Percentiles rank a stretch among this genome's conserved stretches.
Evolutionary conservation across 2,329 filamentous ascomycete genomes (phyloP).

Genomic region (Venturia nashicola): DNA sequence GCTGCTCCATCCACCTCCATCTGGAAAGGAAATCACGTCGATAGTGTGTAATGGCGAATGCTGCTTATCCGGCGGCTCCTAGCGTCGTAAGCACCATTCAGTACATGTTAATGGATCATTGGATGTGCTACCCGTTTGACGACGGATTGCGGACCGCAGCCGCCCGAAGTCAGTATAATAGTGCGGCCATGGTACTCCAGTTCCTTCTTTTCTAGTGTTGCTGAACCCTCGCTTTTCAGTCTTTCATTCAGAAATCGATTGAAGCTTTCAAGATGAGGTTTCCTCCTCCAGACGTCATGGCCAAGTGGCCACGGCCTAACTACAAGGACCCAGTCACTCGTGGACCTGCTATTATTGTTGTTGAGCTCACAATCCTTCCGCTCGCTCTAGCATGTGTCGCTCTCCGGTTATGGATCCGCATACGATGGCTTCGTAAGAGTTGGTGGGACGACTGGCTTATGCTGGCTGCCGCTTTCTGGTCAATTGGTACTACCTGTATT

Average conservation of each 20-base stretch:
- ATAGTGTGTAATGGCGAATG: neutral
- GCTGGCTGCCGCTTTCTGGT: constrained; percentile 23
- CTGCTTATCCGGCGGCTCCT: neutral
- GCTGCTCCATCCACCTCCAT: constrained; percentile 1
- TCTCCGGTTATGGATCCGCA: constrained; percentile 23
- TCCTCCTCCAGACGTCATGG: constrained; percentile 5
- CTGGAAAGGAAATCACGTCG: neutral
- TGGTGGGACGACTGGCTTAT: constrained; percentile 28
- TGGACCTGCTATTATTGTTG: constrained; percentile 8
- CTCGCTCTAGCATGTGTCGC: constrained; percentile 24
- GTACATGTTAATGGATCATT: neutral
- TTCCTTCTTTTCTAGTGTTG: neutral
- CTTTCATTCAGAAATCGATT: neutral
- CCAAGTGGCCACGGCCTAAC: constrained; percentile 9
- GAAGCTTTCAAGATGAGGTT: constrained; percentile 4
- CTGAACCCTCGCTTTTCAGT: constrained; percentile 3
- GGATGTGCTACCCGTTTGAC: neutral
- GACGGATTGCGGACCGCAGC: neutral
- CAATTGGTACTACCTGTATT: constrained; percentile 8
- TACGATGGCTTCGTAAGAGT: constrained; percentile 24
- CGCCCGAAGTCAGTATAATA: constrained; percentile 1
- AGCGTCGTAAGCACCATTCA: neutral
- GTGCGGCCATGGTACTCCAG: neutral
- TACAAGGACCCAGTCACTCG: constrained; percentile 10
- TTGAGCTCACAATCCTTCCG: constrained; percentile 23